Conservation (phyloP, 192 early-diverging fungal species). For the Gigaspora rosea region DNA sequence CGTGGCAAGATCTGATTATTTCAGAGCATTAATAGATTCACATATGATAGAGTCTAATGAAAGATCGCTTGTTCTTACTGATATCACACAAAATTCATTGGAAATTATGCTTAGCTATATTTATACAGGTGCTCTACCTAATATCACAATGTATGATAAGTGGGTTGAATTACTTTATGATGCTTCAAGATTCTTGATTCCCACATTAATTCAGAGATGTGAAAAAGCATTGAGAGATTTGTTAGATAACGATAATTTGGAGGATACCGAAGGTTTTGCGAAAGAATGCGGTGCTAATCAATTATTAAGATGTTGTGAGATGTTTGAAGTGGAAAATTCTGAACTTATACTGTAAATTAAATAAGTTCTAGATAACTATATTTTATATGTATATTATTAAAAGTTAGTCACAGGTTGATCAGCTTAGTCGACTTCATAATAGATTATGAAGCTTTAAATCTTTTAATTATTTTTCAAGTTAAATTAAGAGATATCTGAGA, state of each 20-base stretch:
- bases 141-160: background rate
- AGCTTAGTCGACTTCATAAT: no score
- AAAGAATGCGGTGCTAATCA: background rate
- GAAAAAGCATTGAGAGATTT: background rate
- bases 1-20: background rate
- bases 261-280: background rate
- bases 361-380: no score
- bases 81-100: background rate
- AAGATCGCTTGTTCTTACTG: background rate
- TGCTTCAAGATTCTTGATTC: conserved; percentile 3
- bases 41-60: conserved; percentile 7
- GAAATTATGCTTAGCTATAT: background rate
- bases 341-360: no score
- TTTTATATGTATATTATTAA: no score
- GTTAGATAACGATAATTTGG: background rate
- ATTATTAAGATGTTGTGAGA: conserved; percentile 6
- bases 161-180: background rate
- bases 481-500: no score
- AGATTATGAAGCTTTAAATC: no score
- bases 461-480: no score
- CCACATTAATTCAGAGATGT: conserved; percentile 9
- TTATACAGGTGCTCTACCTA: background rate
- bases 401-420: no score
- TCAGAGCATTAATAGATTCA: conserved; percentile 4
- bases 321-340: no score